Evolutionary conservation across 2,329 filamentous ascomycete species (phyloP).

Genomic region (Dactylellina drechsleri): DNA sequence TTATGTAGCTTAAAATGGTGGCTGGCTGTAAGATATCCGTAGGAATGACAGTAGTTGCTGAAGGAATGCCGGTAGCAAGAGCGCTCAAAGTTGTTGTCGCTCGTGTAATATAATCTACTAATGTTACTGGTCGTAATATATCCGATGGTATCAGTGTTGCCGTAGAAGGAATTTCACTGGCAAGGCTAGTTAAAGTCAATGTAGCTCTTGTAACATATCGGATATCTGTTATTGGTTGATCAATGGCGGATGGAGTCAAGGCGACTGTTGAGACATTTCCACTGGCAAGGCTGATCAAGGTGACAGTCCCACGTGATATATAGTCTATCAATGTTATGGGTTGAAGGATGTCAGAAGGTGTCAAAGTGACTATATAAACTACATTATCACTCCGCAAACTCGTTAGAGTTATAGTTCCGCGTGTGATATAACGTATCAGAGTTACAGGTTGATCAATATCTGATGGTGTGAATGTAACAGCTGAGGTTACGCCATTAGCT

Average conservation of each 20-base stretch:
- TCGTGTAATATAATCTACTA: slow-evolving; percentile 7
- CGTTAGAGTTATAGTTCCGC: not conserved
- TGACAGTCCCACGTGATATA: not conserved
- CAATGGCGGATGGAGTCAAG: not conserved
- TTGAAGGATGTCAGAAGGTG: not conserved
- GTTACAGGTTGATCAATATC: not conserved
- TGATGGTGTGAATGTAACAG: not conserved
- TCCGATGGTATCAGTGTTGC: not conserved
- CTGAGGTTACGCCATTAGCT: not conserved
- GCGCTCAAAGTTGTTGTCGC: not conserved
- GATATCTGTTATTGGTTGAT: not conserved
- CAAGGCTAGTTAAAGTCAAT: not conserved
- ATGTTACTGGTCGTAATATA: not conserved
- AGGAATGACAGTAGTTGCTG: not conserved
- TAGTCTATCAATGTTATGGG: not conserved
- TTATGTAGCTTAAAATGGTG: not conserved
- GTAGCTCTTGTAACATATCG: not conserved
- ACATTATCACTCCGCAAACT: not conserved
- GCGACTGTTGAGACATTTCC: not conserved
- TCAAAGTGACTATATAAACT: not conserved
- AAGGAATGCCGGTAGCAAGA: not conserved
- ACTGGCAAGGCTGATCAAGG: not conserved
- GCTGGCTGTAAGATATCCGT: not conserved
- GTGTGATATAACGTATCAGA: not conserved
- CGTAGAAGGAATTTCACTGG: not conserved